These are phyloP conservation scores for Magnusiomyces fungicola DNA, from an alignment of 1,139 yeast genomes.

Conservation along the genomic window DNA sequence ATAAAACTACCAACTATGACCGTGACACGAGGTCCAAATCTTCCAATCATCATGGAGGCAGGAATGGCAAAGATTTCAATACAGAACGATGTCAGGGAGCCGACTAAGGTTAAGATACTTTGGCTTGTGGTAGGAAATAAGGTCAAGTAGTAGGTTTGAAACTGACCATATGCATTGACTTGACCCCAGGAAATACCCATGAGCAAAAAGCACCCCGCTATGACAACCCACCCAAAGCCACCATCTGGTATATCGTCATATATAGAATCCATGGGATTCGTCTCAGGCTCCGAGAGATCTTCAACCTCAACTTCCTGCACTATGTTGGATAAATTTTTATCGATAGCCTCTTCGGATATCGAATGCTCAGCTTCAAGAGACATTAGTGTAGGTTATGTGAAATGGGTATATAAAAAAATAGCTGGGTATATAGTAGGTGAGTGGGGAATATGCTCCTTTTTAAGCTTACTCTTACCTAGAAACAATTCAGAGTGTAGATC, in stretches of 20 bases:
- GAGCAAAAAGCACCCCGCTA: slow-evolving; percentile 24
- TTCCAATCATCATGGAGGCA: slow-evolving; percentile 49
- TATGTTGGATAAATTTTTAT: no score
- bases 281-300: no score
- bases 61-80: slow-evolving; percentile 41
- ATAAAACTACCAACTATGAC: slow-evolving; percentile 40
- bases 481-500: no score
- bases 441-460: no score
- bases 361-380: no score
- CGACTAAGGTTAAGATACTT: slow-evolving; percentile 41
- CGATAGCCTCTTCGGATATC: no score
- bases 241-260: slow-evolving; percentile 27
- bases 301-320: no score
- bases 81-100: slow-evolving; percentile 45
- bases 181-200: slow-evolving; percentile 38
- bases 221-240: slow-evolving; percentile 28
- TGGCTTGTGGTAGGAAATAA: slow-evolving; percentile 38
- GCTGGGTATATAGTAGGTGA: no score
- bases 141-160: slow-evolving; percentile 47
- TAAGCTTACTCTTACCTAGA: no score
- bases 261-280: no score
- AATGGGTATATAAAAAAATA: no score
- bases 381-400: no score
- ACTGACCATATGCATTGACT: slow-evolving; percentile 50
- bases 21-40: slow-evolving; percentile 29